Percentiles rank a stretch among this genome's conserved stretches.
Conservation (phyloP, 1,139 yeast genomes). For the Suhomyces ambrosiae region DNA sequence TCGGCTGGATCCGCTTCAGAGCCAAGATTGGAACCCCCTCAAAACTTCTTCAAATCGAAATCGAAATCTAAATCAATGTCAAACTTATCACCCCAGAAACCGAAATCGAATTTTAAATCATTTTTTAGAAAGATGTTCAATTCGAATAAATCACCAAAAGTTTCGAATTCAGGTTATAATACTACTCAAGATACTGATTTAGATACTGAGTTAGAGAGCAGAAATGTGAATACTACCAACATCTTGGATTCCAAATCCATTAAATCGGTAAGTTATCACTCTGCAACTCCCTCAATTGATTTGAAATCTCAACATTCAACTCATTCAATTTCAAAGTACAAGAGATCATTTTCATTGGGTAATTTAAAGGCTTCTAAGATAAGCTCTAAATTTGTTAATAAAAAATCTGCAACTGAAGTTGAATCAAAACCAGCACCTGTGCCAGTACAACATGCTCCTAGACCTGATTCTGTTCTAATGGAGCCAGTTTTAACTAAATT, state of each 20-base stretch:
- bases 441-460: slow-evolving; percentile 1
- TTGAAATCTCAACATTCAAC: slow-evolving; percentile 6
- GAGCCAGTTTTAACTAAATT: slow-evolving; percentile 19
- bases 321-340: slow-evolving; percentile 8
- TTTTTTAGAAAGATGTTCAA: slow-evolving; percentile 14
- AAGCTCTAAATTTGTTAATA: slow-evolving; percentile 6
- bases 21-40: slow-evolving; percentile 11
- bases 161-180: neutral
- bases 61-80: slow-evolving; percentile 10
- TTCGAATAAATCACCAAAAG: slow-evolving; percentile 2
- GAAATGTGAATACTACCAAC: neutral
- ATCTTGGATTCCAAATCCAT: slow-evolving; percentile 9
- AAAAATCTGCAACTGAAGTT: neutral
- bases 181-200: slow-evolving; percentile 1
- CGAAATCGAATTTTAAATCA: slow-evolving; percentile 13
- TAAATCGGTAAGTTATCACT: slow-evolving; percentile 6
- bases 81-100: slow-evolving; percentile 7
- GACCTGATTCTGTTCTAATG: slow-evolving; percentile 8
- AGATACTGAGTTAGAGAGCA: slow-evolving; percentile 1
- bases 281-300: slow-evolving; percentile 3
- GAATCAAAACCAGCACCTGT: neutral
- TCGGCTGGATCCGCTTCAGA: slow-evolving; percentile 13
- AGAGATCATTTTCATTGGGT: slow-evolving; percentile 20
- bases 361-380: slow-evolving; percentile 15
- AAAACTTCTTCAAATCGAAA: slow-evolving; percentile 8